Evolutionary conservation across 768 basidiomycete species (phyloP), one percentile per base, ranked within the genome.

Genomic region (Lactarius pseudohatsudake): DNA sequence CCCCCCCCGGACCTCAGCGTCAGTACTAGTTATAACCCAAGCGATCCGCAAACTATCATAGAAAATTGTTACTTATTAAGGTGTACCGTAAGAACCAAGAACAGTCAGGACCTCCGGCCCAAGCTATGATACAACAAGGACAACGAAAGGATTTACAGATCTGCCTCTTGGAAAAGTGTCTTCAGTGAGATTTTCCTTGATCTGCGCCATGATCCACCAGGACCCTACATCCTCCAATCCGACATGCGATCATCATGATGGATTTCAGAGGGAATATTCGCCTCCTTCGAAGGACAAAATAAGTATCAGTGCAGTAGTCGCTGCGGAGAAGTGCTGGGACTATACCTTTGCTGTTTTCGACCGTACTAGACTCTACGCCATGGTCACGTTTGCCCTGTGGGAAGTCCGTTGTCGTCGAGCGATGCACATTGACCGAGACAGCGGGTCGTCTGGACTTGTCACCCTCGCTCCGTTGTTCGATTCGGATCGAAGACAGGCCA

Each of bases 401-500:
- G 15, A 34, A 60, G 40, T 64, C 58, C 22, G 38, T 26, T 22
- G 11, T 32, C 58, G 5, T 6, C 18, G 64, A 22, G 8, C 5
- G 47, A 15, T 43, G 58, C 30, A 54, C 30, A n/a, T 1, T 55
- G 53, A 64, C 58, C 3, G 64, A 38, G 28, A 59, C 50, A 16
- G 50, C 9, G 13, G 58, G 16, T 59, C 16, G n/a, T 32, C 7
- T 34, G 4, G 40, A 55, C 40, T n/a, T 9, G 8, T 30, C 18
- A 9, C 0, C 9, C 2, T 8, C 18, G n/a, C 9, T 43, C 40
- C 10, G 38, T 22, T 20, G 64, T 8, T 26, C n/a, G 7, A 34
- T 20, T 18, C 15, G 34, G 20, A 55, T 4, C 3, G 59, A 56
- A 5, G 50, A 13, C 22, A 55, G 16, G 59, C 2, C 4, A 41